Percentiles rank a stretch among this genome's conserved stretches.
phyloP scores from a whole-genome alignment of 2,329 filamentous ascomycete genomes.

The Pseudofabraea citricarpa region DNA sequence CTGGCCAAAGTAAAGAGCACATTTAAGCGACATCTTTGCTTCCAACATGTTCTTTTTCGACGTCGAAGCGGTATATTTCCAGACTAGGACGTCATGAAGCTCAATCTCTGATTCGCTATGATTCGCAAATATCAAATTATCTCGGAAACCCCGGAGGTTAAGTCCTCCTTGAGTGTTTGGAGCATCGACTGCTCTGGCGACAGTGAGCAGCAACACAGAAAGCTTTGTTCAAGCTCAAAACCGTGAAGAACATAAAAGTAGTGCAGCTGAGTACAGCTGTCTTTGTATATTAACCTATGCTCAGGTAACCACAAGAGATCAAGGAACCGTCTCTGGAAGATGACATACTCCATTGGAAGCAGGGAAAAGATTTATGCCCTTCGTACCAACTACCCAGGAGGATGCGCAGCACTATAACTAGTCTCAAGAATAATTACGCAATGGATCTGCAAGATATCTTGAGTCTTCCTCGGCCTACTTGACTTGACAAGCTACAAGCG shows the following conservation, averaged over 20 bases:
- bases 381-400: constrained; percentile 13
- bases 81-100: not conserved
- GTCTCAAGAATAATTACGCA: constrained; percentile 15
- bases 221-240: constrained; percentile 39
- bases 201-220: constrained; percentile 39
- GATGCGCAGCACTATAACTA: constrained; percentile 24
- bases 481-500: constrained; percentile 49
- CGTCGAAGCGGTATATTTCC: too few relatives aligned
- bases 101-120: not conserved
- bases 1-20: too few relatives aligned
- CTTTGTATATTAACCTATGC: constrained; percentile 65
- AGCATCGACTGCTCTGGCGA: too few relatives aligned
- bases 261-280: constrained; percentile 59
- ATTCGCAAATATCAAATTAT: not conserved
- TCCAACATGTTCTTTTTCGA: too few relatives aligned
- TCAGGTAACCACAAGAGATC: constrained; percentile 53
- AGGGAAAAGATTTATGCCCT: constrained; percentile 6
- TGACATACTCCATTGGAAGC: constrained; percentile 39
- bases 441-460: constrained; percentile 29
- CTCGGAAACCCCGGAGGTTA: not conserved
- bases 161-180: not conserved
- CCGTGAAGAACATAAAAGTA: constrained; percentile 37
- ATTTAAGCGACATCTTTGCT: too few relatives aligned
- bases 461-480: constrained; percentile 24
- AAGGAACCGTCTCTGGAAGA: constrained; percentile 50